Conservation (phyloP, 805 yeast genomes). For the Wickerhamiella parazyma region DNA sequence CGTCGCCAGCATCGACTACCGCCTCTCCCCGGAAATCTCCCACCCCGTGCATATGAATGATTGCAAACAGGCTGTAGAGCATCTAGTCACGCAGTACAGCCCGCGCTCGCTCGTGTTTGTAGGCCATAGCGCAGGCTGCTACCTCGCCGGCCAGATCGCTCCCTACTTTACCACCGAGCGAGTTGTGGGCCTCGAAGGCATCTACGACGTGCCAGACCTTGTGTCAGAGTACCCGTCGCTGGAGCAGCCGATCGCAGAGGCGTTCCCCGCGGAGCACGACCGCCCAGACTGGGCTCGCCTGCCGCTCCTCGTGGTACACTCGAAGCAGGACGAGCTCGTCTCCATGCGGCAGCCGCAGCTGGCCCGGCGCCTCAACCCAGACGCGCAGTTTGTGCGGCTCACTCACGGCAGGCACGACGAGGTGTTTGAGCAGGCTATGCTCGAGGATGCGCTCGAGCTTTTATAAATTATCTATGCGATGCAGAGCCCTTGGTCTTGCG, state of each 20-base stretch:
- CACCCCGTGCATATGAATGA: conserved; percentile 5
- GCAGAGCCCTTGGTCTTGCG: neutral
- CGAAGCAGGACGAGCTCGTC: conserved; percentile 3
- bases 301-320: neutral
- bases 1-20: conserved; percentile 4
- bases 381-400: neutral
- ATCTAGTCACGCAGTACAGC: neutral
- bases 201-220: conserved; percentile 5
- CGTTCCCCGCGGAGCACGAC: neutral
- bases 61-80: neutral
- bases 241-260: neutral
- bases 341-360: conserved; percentile 3
- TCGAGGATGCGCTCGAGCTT: neutral
- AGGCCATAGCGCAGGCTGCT: conserved; percentile 8
- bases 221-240: neutral
- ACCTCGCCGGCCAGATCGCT: conserved; percentile 5
- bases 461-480: too few species aligned
- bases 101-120: neutral
- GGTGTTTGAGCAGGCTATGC: conserved; percentile 1
- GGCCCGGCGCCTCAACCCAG: neutral
- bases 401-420: conserved; percentile 3
- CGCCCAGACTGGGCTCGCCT: conserved; percentile 1
- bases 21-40: conserved; percentile 2
- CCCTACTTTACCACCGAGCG: neutral
- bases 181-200: conserved; percentile 5